These are phyloP conservation scores for Quambalaria eucalypti DNA, from an alignment of 1,284 basidiomycete species.

Conservation along the genomic window DNA sequence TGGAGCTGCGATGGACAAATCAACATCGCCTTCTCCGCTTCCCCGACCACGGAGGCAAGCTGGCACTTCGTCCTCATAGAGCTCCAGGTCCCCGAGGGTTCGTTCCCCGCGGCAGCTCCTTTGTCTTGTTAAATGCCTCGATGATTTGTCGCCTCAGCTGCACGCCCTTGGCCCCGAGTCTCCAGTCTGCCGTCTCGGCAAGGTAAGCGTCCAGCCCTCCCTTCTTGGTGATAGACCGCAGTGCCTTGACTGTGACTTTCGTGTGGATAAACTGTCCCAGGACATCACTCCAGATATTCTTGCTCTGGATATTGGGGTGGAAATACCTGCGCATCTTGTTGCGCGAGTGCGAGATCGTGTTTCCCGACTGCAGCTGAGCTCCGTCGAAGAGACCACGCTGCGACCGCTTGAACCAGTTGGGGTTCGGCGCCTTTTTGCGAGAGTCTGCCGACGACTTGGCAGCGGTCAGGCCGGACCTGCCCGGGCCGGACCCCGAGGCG, in stretches of 20 bases:
- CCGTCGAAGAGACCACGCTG: slow-evolving; percentile 44
- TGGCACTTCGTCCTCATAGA: no score
- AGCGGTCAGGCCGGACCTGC: slow-evolving; percentile 31
- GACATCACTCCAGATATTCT: slow-evolving; percentile 24
- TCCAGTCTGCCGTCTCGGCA: slow-evolving; percentile 23
- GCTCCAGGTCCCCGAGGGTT: no score
- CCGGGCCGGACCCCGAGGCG: slow-evolving; percentile 34
- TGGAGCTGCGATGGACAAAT: no score
- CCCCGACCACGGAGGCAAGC: no score
- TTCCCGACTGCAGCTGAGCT: slow-evolving; percentile 33
- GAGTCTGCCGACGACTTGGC: slow-evolving; percentile 39
- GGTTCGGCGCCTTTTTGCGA: slow-evolving; percentile 11
- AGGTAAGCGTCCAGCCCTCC: slow-evolving; percentile 42
- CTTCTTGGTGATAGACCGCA: slow-evolving; percentile 37
- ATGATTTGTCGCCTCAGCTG: no score
- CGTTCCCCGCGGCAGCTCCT: no score
- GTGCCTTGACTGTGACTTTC: slow-evolving; percentile 20
- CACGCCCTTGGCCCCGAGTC: no score
- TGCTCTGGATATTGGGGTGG: slow-evolving; percentile 39
- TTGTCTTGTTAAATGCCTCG: no score
- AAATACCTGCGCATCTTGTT: slow-evolving; percentile 41
- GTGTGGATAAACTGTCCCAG: slow-evolving; percentile 17
- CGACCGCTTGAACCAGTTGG: slow-evolving; percentile 33
- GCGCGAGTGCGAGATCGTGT: slow-evolving; percentile 40
- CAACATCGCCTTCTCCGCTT: no score